A percentile compares a stretch with the other conserved stretches of the same genome.
These are phyloP conservation scores for Hymenoscyphus scutula DNA, from an alignment of 2,329 filamentous ascomycete species.

Conservation along the genomic window DNA sequence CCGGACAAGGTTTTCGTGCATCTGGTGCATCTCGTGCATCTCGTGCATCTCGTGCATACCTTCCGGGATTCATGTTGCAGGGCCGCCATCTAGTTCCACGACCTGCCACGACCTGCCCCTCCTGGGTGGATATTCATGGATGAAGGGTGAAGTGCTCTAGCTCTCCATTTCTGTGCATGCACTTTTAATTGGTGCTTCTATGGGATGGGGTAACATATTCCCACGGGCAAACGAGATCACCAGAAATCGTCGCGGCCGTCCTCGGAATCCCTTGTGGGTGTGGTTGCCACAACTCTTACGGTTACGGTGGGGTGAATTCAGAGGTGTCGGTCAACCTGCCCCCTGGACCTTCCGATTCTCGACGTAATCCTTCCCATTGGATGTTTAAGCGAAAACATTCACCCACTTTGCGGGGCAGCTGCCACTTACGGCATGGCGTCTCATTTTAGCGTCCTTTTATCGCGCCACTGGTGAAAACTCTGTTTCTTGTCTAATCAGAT, in stretches of 20 bases:
- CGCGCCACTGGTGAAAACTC: neutral
- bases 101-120: neutral
- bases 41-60: neutral
- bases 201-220: neutral
- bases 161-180: neutral
- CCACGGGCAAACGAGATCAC: too few relatives aligned
- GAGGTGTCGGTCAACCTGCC: too few relatives aligned
- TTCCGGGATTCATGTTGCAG: neutral
- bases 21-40: neutral
- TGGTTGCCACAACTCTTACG: too few relatives aligned
- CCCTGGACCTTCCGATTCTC: too few relatives aligned
- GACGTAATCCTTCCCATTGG: too few relatives aligned
- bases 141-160: neutral
- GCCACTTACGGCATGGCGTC: neutral
- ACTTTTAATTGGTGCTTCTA: neutral
- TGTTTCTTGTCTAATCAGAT: slow-evolving; percentile 3
- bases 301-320: too few relatives aligned
- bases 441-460: neutral
- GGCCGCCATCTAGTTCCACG: neutral
- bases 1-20: neutral
- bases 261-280: too few relatives aligned
- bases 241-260: too few relatives aligned
- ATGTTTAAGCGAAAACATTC: neutral
- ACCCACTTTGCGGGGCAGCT: neutral
- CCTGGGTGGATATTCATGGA: slow-evolving; percentile 2